Base-by-base conservation (phyloP, 2,329 filamentous ascomycete species). In the Ophiosphaerella herpotricha region DNA sequence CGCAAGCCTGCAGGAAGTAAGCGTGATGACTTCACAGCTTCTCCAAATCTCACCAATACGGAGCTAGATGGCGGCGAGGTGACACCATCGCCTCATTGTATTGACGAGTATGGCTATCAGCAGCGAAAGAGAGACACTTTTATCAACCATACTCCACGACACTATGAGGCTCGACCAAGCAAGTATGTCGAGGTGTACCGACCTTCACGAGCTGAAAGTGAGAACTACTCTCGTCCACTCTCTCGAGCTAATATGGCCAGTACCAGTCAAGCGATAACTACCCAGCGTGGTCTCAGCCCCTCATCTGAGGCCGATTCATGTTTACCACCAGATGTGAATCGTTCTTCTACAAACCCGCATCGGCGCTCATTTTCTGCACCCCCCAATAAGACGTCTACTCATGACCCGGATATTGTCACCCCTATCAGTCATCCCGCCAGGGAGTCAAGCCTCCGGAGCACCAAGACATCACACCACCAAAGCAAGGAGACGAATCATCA, bases 81-180 rank as follows among this genome's bases (percentile, higher is more conserved):
- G 38, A 53, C 52, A 18, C 46, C 55, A 11, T 59, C 55, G 9
- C 48, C 60, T 33, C 50, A 58, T 38, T 58, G 48, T 46, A 54
- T 61, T 50, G 56, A 63, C 36, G 61, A 67, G 35, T 55, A 54
- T 39, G 59, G 55, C 14, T 53, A 40, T 37, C 60, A 61, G 29
- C 64, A 65, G 51, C 57, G 63, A 48, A 54, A 59, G 11, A 64
- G 61, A 47, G 66, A 63, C 21, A 66, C 52, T n/a, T 71, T 70
- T 41, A 57, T 70, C 34, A 71, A 72, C 42, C 68, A 71, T 44
- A 72, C 67, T 7, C 69, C 69, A 26, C 60, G 67, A 32, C 48
- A 53, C 35, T 66, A 64, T 43, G 69, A 70, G 40, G 52, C 66
- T 49, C 51, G 50, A 12, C 48, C 60, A 7, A 45, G 58, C 21